phyloP scores from a whole-genome alignment of 2,329 filamentous ascomycete genomes.

The Fusarium sp. region DNA sequence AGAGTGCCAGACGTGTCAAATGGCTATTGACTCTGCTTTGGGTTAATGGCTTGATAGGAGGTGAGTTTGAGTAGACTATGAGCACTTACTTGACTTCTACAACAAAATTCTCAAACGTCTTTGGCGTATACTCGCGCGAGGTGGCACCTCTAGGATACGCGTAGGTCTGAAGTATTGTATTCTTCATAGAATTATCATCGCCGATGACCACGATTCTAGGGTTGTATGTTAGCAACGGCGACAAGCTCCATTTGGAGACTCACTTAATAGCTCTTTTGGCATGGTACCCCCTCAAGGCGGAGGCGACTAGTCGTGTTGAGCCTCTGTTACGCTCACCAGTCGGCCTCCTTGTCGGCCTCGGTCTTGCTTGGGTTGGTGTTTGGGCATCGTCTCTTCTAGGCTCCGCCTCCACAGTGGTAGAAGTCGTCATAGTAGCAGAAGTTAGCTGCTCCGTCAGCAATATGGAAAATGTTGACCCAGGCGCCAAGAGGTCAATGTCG shows the following conservation, averaged over 20 bases:
- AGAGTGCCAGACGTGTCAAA: neutral
- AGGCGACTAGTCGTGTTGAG: neutral
- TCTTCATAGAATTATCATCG: neutral
- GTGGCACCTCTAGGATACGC: neutral
- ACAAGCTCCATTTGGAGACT: neutral
- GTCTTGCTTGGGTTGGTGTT: neutral
- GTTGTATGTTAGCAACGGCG: neutral
- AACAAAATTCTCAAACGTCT: conserved; percentile 7
- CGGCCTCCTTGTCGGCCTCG: neutral
- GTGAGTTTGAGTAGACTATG: neutral
- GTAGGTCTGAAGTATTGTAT: conserved; percentile 2
- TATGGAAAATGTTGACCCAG: conserved; percentile 12
- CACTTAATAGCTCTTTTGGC: neutral
- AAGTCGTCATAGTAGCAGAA: rapidly evolving
- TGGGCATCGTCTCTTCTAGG: neutral
- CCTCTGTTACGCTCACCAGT: neutral
- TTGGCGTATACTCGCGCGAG: neutral
- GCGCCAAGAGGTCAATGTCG: conserved; percentile 6
- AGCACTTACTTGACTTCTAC: conserved; percentile 9
- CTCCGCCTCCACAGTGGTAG: too few species aligned
- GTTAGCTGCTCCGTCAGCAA: neutral
- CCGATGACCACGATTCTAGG: conserved; percentile 1
- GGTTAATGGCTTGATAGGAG: neutral
- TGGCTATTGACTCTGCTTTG: neutral
- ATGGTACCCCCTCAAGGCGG: neutral